phyloP scores from a whole-genome alignment of 2,329 filamentous ascomycete species.

The Neopestalotiopsis rosae region DNA sequence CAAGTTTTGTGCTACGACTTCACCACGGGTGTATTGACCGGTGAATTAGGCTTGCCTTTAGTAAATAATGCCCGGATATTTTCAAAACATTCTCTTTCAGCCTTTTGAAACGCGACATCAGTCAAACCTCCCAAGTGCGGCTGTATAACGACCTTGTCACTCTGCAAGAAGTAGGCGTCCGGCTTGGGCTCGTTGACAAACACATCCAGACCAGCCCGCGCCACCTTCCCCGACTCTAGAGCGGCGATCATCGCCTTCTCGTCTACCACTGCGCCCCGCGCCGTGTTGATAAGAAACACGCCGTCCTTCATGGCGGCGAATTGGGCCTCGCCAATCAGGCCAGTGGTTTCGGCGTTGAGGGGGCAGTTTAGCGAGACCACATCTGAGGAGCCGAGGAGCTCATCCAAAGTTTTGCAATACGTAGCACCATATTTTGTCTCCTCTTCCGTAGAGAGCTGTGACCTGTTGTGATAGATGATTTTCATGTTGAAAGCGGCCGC shows the following conservation, averaged over 20 bases:
- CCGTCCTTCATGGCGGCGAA: constrained; percentile 10
- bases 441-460: constrained; percentile 36
- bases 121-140: constrained; percentile 52
- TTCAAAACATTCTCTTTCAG: constrained; percentile 51
- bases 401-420: constrained; percentile 42
- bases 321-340: background rate
- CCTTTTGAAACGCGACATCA: constrained; percentile 47
- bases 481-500: constrained; percentile 5
- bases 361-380: constrained; percentile 41
- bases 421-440: constrained; percentile 41
- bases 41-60: constrained; percentile 43
- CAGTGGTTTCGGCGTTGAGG: background rate
- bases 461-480: constrained; percentile 50
- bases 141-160: constrained; percentile 47
- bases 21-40: constrained; percentile 33
- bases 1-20: constrained; percentile 9
- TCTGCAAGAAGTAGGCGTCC: constrained; percentile 40
- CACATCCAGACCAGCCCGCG: background rate
- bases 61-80: constrained; percentile 47
- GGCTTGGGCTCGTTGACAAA: constrained; percentile 12
- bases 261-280: background rate
- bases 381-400: constrained; percentile 46
- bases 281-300: background rate
- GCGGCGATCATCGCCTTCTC: constrained; percentile 7
- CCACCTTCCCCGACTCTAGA: background rate